Percentiles rank a stretch among this genome's conserved stretches.
Evolutionary conservation across 306 rosid species (phyloP).

Genomic region (peach (Prunus persica)): DNA sequence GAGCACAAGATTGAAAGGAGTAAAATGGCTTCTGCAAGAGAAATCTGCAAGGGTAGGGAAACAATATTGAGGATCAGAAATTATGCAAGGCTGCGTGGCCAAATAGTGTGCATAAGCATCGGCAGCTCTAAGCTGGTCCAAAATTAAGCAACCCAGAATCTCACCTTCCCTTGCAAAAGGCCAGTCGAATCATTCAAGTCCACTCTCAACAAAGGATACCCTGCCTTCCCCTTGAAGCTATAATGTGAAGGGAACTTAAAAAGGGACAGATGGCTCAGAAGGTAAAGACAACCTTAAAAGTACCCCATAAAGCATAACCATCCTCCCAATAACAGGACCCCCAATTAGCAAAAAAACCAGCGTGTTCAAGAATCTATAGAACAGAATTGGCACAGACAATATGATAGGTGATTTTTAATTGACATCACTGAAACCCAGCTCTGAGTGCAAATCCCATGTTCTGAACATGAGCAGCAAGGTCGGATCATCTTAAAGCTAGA

Average conservation of each 20-base stretch:
- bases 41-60: constrained; percentile 72
- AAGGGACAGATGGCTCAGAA: constrained; percentile 21
- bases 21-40: constrained; percentile 63
- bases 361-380: constrained; percentile 8
- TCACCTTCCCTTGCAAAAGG: constrained; percentile 30
- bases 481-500: constrained; percentile 3
- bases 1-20: constrained; percentile 47
- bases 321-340: constrained; percentile 9
- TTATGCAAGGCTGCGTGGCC: constrained; percentile 32
- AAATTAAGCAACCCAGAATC: constrained; percentile 29
- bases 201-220: neutral
- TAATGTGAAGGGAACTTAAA: constrained; percentile 1
- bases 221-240: neutral
- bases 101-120: constrained; percentile 42
- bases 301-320: constrained; percentile 12
- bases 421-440: constrained; percentile 14
- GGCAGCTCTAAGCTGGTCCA: constrained; percentile 38
- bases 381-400: too few relatives aligned
- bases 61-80: constrained; percentile 58
- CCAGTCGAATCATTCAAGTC: constrained; percentile 6
- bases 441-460: neutral
- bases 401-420: neutral
- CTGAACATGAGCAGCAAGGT: constrained; percentile 1
- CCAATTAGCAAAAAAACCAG: neutral
- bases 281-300: constrained; percentile 15